Base-by-base conservation (phyloP, 768 basidiomycete species). In the Porphyrellus cyaneotinctus region DNA sequence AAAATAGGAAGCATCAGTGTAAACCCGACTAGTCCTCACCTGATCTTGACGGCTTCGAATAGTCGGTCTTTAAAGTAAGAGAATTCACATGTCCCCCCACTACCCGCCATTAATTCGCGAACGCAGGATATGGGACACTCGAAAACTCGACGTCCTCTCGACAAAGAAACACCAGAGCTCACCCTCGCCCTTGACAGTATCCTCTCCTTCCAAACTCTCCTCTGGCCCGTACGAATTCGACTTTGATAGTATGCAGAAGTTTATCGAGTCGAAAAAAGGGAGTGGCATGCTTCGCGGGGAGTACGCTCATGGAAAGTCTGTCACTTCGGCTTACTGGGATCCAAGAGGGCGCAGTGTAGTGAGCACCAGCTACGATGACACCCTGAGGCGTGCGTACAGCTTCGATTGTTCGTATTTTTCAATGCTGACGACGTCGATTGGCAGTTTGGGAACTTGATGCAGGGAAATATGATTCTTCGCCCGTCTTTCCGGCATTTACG, bases 291-390 rank as follows among this genome's bases (percentile, higher is more conserved):
- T 90, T 26, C 82, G 87, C 6, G 85, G 75, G 3, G 82, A 85
- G 60, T 86, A 79, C 75, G 66, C 65, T 14, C 91, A 93, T 62
- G 78, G 80, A 51, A 88, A 88, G 65, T 87, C 87, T 15, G 87
- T 83, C 41, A 91, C 85, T 56, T 84, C 91, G 15, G 91, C 87
- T 0, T 91, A 86, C 59, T 93, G 91, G 91, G 89, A 92, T 67
- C 81, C 89, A 3, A 75, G 84, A 51, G 91, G 91, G 4, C 79
- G 87, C 24, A 75, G 80, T 47, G 83, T 93, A 54, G 83, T 92
- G 43, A 91, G 88, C 66, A 93, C 91, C 6, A 84, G 85, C 64
- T 93, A 93, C 58, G 91, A 93, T 58, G 84, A 93, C 70, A 79
- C 77, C 3, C 57, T 93, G 32, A 75, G 88, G 60, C 60, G 91